Base-by-base conservation (phyloP, 2,329 filamentous ascomycete genomes). In the Fusarium tanahbumbuense region DNA sequence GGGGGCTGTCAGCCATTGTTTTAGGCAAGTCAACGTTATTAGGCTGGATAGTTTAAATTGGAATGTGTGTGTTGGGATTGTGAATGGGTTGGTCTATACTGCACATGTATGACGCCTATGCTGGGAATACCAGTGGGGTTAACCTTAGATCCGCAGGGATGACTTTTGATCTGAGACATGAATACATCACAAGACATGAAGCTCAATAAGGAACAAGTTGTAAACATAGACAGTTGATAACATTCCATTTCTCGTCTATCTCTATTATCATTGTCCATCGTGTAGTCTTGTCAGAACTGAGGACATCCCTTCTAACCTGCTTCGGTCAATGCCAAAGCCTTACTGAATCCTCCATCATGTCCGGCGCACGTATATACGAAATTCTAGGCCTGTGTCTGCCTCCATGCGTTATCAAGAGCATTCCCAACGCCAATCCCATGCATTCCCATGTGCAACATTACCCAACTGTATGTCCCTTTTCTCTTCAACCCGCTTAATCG, bases 381-480 rank as follows among this genome's bases (percentile, higher is more conserved):
- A 68, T 56, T 48, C 55, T 40, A 56, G 46, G 30, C 54, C 23
- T 25, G 56, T 71, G 52, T 52, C 55, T 60, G 68, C 68, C 49
- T 57, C 59, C 60, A 68, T 70, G 63, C 66, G 65, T 63, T 60
- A 66, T 66, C 63, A 67, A 63, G 68, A 60, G 52, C 65, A 70
- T 70, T 61, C 70, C 67, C 60, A 75, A 75, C 73, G 73, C 73
- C 73, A 49, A 68, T 67, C 58, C 73, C 66, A 75, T 75, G 73
- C 73, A 73, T 73, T 70, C 67, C 63, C 48, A 64, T 59, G 59
- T 71, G 56, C 59, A 65, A 50, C 61, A 73, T 71, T 75, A 75
- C 70, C 68, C 68, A 75, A 72, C 70, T 60, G 60, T 60, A 41
- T 68, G 56, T 67, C 59, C 63, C 53, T 62, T 60, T 58, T 59